Conservation (phyloP, 1,284 basidiomycete species). For the Cryptococcus depauperatus region DNA sequence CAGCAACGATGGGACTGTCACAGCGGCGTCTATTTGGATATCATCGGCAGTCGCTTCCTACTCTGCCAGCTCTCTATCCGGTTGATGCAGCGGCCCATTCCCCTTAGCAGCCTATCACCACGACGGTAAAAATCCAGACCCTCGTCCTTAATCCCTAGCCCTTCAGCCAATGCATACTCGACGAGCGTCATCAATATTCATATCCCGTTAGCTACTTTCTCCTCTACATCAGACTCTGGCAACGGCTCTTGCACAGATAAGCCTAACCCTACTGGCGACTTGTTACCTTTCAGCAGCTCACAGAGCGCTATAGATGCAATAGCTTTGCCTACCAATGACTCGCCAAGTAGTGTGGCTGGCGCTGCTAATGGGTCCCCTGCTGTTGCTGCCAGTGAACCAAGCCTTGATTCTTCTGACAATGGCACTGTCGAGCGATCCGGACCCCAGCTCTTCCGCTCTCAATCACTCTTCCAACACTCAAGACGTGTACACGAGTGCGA, state of each 20-base stretch:
- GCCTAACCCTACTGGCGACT: neutral
- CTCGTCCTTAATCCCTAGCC: conserved; percentile 4
- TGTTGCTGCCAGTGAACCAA: too few relatives aligned
- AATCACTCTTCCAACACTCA: conserved; percentile 1
- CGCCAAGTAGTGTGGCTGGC: too few relatives aligned
- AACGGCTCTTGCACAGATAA: neutral
- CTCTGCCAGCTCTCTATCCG: neutral
- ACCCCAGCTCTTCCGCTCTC: conserved; percentile 6
- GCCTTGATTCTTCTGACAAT: too few relatives aligned
- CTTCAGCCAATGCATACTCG: conserved; percentile 20
- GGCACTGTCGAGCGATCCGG: too few relatives aligned
- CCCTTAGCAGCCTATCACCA: conserved; percentile 13
- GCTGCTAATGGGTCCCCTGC: too few relatives aligned
- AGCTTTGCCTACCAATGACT: too few relatives aligned
- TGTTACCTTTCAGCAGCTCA: too few relatives aligned
- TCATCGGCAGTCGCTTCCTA: conserved; percentile 5
- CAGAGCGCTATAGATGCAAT: too few relatives aligned
- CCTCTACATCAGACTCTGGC: conserved; percentile 9
- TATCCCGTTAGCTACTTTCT: conserved; percentile 12
- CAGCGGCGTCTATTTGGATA: conserved; percentile 30
- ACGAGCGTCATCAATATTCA: conserved; percentile 24
- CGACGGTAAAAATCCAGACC: conserved; percentile 7
- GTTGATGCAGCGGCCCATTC: conserved; percentile 2
- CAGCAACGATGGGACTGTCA: conserved; percentile 41
- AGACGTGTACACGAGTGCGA: neutral